Conservation (phyloP, 345 rosid species). For the Linum lewisii region DNA sequence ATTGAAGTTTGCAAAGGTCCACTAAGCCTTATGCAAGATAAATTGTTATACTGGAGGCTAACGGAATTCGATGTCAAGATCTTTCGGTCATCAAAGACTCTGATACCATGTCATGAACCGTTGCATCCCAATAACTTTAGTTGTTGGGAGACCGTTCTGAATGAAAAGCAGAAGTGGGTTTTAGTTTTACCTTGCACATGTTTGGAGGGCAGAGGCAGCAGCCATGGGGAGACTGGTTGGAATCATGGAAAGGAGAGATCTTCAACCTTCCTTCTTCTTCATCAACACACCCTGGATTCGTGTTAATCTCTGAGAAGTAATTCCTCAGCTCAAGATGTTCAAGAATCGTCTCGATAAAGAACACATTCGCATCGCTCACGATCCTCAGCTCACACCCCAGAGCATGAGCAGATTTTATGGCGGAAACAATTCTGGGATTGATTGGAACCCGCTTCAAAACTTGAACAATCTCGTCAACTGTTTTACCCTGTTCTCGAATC, state of each 20-base stretch:
- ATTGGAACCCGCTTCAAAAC: slow-evolving; percentile 15
- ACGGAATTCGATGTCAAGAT: no score
- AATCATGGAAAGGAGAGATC: slow-evolving; percentile 20
- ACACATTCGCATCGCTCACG: slow-evolving; percentile 21
- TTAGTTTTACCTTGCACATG: slow-evolving; percentile 24
- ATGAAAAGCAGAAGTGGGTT: no score
- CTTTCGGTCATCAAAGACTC: no score
- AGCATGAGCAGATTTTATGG: slow-evolving; percentile 20
- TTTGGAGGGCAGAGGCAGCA: slow-evolving; percentile 25
- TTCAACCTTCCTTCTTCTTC: slow-evolving; percentile 11
- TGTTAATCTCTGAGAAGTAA: slow-evolving; percentile 21
- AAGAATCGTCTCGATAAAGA: slow-evolving; percentile 24
- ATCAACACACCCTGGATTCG: slow-evolving; percentile 21
- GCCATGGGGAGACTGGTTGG: slow-evolving; percentile 8
- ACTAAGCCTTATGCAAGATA: no score
- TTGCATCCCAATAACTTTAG: no score
- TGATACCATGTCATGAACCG: no score
- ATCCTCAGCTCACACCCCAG: slow-evolving; percentile 25
- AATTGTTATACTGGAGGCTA: no score
- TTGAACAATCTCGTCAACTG: slow-evolving; percentile 19
- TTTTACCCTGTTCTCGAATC: slow-evolving; percentile 14
- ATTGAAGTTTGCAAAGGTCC: no score
- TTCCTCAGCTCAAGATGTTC: slow-evolving; percentile 13
- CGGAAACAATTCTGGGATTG: slow-evolving; percentile 13
- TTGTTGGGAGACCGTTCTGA: no score